phyloP scores from a whole-genome alignment of 2,329 filamentous ascomycete species.

The Geoglossum cookeanum region DNA sequence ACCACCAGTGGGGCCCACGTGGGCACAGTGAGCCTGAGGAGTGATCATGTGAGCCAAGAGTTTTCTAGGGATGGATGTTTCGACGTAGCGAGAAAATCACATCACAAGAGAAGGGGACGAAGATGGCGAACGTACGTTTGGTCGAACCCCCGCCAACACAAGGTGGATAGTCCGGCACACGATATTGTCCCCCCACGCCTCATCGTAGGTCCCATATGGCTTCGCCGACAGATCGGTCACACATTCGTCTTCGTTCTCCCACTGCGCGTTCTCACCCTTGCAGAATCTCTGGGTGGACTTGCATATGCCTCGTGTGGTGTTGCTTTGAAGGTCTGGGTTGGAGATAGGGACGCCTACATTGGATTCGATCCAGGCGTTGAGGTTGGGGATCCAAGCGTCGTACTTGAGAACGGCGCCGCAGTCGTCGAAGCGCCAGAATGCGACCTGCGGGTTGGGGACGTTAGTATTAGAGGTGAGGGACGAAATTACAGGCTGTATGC shows the following conservation, averaged over 20 bases:
- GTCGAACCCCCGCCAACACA: conserved; percentile 16
- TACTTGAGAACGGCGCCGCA: conserved; percentile 24
- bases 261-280: conserved; percentile 20
- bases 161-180: conserved; percentile 25
- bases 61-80: neutral
- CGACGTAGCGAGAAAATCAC: neutral
- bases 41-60: neutral
- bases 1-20: conserved; percentile 15
- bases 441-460: conserved; percentile 12
- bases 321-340: conserved; percentile 14
- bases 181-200: conserved; percentile 26
- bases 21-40: conserved; percentile 13
- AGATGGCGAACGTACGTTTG: conserved; percentile 7
- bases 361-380: conserved; percentile 21
- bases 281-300: conserved; percentile 18
- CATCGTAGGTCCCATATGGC: conserved; percentile 23
- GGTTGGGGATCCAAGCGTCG: conserved; percentile 26
- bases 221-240: conserved; percentile 17
- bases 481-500: neutral
- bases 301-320: conserved; percentile 19
- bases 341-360: conserved; percentile 14
- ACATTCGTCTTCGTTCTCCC: conserved; percentile 18
- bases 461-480: neutral
- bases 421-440: conserved; percentile 29
- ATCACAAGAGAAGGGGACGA: neutral